Evolutionary conservation across 2,329 filamentous ascomycete genomes (phyloP).

Genomic region (Periglandula ipomoeae): DNA sequence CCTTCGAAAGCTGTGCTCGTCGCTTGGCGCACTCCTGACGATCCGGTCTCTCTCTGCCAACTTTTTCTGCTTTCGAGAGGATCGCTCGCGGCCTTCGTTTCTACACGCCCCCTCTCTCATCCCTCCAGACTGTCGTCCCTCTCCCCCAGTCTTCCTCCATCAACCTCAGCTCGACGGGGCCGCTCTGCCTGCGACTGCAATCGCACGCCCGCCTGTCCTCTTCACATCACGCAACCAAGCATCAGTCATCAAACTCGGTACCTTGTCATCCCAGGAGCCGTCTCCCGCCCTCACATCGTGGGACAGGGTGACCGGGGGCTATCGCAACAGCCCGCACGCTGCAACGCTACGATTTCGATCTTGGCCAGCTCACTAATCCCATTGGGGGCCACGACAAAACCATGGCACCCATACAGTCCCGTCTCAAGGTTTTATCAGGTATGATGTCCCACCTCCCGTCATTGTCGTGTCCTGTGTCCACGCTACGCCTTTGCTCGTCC

Average conservation of each 20-base stretch:
- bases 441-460: conserved; percentile 30
- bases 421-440: conserved; percentile 54
- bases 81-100: background rate
- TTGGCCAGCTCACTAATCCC: conserved; percentile 24
- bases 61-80: background rate
- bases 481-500: conserved; percentile 5
- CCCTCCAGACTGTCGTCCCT: background rate
- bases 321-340: conserved; percentile 23
- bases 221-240: conserved; percentile 3
- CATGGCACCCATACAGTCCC: conserved; percentile 52
- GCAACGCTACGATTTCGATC: conserved; percentile 19
- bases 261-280: conserved; percentile 9
- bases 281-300: conserved; percentile 14
- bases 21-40: conserved; percentile 11
- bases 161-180: conserved; percentile 5
- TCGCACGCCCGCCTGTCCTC: conserved; percentile 1
- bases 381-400: conserved; percentile 26
- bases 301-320: conserved; percentile 22
- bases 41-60: conserved; percentile 9
- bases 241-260: conserved; percentile 8
- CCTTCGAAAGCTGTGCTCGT: conserved; percentile 11
- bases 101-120: conserved; percentile 5
- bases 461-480: conserved; percentile 5
- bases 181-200: conserved; percentile 1
- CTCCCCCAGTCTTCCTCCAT: background rate